Base-by-base conservation (phyloP, 768 basidiomycete species). In the Mrakia blollopis region DNA sequence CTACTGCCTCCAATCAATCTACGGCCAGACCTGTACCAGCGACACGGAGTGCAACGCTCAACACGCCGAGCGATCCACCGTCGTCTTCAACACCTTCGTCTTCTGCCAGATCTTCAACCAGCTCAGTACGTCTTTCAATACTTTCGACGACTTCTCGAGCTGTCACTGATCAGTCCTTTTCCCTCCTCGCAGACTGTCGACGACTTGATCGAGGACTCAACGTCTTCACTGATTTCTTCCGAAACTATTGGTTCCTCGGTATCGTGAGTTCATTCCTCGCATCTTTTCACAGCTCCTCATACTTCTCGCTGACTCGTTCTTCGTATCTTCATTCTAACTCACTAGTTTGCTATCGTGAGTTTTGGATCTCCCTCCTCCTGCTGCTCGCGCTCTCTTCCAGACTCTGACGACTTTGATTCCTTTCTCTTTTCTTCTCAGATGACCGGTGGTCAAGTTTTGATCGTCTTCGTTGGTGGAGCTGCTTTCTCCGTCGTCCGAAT, bases 51-150 rank as follows among this genome's bases (percentile, higher is more conserved):
- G 80, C 68, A 71, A 79, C 32, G 63, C 28, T 3, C 78, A 62
- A 52, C 32, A 76, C n/a, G 80, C 84, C 8, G 83, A 89, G 52
- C 86, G 95, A 32, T 89, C 90, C 81, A 94, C 96, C 0, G 85
- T 98, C 25, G 93, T 98, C 44, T 99, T 99, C 89, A 99, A 98
- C 81, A 88, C 90, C n/a, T 99, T 98, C 81, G 96, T 98, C 69
- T 98, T 98, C 82, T 92, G 93, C 39, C 97, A 98, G 83, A 94
- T 99, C 80, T 94, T 78, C 68, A 78, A 78, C 73, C 73, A 74
- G 69, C 67, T 78, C 57, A 67, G 63, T 75, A 11, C 44, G 73
- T 74, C 41, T n/a, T 57, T n/a, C 9, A 80, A 81, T 52, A 74
- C 81, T 79, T 28, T 30, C 13, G 21, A 50, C 25, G 5, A 28